Evolutionary conservation across 1,284 basidiomycete genomes (phyloP), one percentile per base, ranked within the genome.

Genomic region (Pyrrhoderma noxium): DNA sequence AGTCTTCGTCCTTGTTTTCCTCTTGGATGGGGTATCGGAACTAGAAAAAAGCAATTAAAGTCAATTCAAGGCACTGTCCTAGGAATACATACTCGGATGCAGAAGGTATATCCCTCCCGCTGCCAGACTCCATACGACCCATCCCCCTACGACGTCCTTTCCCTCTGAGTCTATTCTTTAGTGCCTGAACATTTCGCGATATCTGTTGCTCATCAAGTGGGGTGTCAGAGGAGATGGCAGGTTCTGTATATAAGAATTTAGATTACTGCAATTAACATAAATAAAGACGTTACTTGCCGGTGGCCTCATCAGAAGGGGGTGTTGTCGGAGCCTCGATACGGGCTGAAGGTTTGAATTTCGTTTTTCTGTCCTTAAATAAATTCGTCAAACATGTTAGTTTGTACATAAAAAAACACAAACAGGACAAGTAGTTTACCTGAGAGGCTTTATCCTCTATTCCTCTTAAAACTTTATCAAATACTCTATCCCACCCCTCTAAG

Each of bases 121-220:
- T 77, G 46, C 71, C 75, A 42, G 70, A 67, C 55, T 74, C 78
- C 62, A 67, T 64, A 61, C 76, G 77, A 63, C 70, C 71, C 60
- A 59, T 63, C 46, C 75, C 79, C 41, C 72, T 76, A 53, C 75
- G 75, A 16, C 75, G 79, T 0, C 83, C 82, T 52, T 82, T 73
- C 14, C 82, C 82, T 49, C 85, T 80, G 44, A 95, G 70, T 36
- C 91, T 77, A 49, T 79, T 85, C 65, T 94, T 96, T 50, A 98
- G 73, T 0, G 90, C 91, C 61, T 93, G 86, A 1, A 96, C 89
- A 62, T 94, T 97, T 60, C 89, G 79, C 8, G 93, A 85, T 59
- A 98, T 97, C 61, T 92, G 84, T 62, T 94, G 84, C 49, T 89
- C 89, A 57, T 93, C 89, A 43, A 77, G 72, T n/a, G 77, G 69